These are phyloP conservation scores for Dinochytrium kinnereticum DNA, from an alignment of 371 early-diverging fungal genomes.

Conservation along the genomic window DNA sequence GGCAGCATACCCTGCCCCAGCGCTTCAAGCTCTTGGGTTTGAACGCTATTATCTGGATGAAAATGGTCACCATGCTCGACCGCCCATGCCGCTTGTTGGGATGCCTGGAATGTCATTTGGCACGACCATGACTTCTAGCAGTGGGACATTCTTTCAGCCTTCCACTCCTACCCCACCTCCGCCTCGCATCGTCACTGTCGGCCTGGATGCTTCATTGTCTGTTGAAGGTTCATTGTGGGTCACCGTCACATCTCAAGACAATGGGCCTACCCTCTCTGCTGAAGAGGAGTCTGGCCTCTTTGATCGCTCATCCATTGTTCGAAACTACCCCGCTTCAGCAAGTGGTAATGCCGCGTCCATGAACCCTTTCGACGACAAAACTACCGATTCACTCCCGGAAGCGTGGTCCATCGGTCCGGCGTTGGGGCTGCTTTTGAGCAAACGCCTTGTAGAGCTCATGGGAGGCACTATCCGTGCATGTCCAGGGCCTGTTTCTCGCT, in stretches of 20 bases:
- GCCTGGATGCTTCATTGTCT: background rate
- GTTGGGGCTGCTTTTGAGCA: background rate
- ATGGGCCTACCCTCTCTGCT: background rate
- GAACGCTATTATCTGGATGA: background rate
- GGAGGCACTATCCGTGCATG: background rate
- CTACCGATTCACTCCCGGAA: background rate
- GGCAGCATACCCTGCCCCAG: background rate
- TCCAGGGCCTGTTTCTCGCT: background rate
- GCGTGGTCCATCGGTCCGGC: background rate
- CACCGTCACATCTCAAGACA: constrained; percentile 10
- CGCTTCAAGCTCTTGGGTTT: background rate
- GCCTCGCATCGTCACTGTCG: background rate
- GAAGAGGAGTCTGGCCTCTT: background rate
- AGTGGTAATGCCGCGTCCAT: no score
- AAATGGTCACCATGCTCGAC: background rate
- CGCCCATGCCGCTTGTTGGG: background rate
- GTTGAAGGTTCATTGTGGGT: constrained; percentile 2
- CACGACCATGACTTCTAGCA: background rate
- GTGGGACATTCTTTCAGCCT: background rate
- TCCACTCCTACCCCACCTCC: background rate
- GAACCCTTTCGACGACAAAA: no score
- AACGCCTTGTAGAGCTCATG: background rate
- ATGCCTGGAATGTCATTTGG: background rate
- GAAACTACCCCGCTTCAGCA: background rate
- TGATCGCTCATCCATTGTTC: background rate